These are phyloP conservation scores for Dendrobium catenatum DNA, from an alignment of 106 monocot genomes.

Conservation along the genomic window DNA sequence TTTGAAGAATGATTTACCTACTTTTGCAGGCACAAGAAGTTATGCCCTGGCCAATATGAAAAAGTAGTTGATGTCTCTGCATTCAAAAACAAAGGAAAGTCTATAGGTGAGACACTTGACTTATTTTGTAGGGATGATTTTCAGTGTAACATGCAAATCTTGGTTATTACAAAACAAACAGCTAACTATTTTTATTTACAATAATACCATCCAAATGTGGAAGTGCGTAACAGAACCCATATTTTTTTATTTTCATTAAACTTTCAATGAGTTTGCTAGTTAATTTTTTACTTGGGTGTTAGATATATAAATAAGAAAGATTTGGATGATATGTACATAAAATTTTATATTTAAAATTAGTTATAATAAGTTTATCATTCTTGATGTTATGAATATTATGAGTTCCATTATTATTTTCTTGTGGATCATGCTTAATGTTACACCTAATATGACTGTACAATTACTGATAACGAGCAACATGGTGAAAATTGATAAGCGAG, in stretches of 20 bases:
- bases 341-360: background rate
- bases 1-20: background rate
- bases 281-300: background rate
- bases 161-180: background rate
- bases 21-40: background rate
- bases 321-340: background rate
- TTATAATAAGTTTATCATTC: background rate
- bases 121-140: background rate
- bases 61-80: background rate
- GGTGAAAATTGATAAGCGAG: background rate
- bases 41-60: slow-evolving; percentile 5
- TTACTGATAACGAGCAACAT: too few species aligned
- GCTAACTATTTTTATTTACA: background rate
- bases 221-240: background rate
- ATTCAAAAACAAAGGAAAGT: slow-evolving; percentile 4
- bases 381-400: background rate
- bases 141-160: background rate
- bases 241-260: background rate
- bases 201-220: background rate
- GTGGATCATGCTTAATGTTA: background rate
- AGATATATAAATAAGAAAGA: background rate
- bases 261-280: background rate
- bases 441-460: background rate
- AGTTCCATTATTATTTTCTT: background rate
- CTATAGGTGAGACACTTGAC: background rate